These are phyloP conservation scores for Paraglomus occultum DNA, from an alignment of 192 early-diverging fungal species.

Conservation along the genomic window DNA sequence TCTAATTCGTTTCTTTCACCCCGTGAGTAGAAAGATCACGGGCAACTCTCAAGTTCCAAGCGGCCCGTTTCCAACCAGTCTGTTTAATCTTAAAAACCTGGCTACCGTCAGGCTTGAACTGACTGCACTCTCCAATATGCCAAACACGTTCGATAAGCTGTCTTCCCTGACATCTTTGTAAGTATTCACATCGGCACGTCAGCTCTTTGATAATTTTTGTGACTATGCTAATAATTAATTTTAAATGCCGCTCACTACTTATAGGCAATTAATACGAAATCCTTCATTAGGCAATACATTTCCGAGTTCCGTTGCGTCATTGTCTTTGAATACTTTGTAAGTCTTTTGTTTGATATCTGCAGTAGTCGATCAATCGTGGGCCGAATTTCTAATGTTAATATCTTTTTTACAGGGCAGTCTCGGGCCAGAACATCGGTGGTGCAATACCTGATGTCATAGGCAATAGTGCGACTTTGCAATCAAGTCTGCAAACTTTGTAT, in stretches of 20 bases:
- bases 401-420: too few species aligned
- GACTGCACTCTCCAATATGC: background rate
- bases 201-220: background rate
- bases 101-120: background rate
- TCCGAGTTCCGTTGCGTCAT: background rate
- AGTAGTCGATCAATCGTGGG: background rate
- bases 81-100: background rate
- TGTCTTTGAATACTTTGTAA: slow-evolving; percentile 1
- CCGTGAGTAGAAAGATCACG: slow-evolving; percentile 6
- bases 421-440: background rate
- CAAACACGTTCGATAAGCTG: slow-evolving; percentile 16
- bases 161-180: slow-evolving; percentile 8
- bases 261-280: slow-evolving; percentile 1
- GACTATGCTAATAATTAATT: background rate
- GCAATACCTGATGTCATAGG: slow-evolving; percentile 3
- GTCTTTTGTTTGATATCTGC: background rate
- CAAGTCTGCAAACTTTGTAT: slow-evolving; percentile 7
- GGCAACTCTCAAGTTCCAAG: background rate
- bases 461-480: slow-evolving; percentile 14
- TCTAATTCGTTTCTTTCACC: background rate
- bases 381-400: background rate
- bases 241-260: too few species aligned
- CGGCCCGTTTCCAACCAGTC: background rate
- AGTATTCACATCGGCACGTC: background rate
- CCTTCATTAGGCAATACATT: background rate